Evolutionary conservation across 2,329 filamentous ascomycete genomes (phyloP).

Genomic region (Shiraia sp.): DNA sequence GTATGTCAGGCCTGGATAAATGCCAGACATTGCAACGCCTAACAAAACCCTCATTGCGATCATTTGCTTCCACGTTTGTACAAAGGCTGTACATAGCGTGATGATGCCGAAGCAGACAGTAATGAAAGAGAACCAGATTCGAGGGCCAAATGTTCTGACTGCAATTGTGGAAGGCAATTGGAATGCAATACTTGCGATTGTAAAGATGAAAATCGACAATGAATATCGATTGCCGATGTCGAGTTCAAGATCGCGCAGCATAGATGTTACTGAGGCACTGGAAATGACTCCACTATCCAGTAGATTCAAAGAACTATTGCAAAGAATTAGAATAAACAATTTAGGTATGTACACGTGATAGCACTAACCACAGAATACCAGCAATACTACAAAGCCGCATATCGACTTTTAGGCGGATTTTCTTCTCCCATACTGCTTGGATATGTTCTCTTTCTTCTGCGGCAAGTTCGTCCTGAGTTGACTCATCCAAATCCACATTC

Average conservation of each 20-base stretch:
- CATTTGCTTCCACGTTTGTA: constrained; percentile 70
- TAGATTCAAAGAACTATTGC: constrained; percentile 68
- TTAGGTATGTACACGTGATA: too few species aligned
- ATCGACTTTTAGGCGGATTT: constrained; percentile 66
- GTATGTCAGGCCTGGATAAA: constrained; percentile 52
- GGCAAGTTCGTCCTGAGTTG: constrained; percentile 6
- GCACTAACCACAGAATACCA: constrained; percentile 71
- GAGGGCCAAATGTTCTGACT: constrained; percentile 66
- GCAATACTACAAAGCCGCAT: constrained; percentile 71
- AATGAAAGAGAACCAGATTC: constrained; percentile 63
- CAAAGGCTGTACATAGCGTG: constrained; percentile 70
- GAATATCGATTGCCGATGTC: constrained; percentile 67
- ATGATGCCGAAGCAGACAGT: constrained; percentile 66
- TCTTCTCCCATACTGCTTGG: constrained; percentile 46
- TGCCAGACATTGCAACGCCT: constrained; percentile 62
- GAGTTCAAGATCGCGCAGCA: constrained; percentile 66
- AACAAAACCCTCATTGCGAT: constrained; percentile 68
- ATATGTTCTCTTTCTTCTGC: constrained; percentile 9
- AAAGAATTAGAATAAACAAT: too few species aligned
- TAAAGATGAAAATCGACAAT: constrained; percentile 74
- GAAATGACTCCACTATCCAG: constrained; percentile 72
- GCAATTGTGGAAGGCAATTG: constrained; percentile 71
- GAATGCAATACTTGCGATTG: constrained; percentile 68
- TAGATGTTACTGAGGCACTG: constrained; percentile 69
- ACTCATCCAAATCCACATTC: too few species aligned